A percentile compares a stretch with the other conserved stretches of the same genome.
Conservation (phyloP, 2,329 filamentous ascomycete genomes). For the Talaromyces sp. region DNA sequence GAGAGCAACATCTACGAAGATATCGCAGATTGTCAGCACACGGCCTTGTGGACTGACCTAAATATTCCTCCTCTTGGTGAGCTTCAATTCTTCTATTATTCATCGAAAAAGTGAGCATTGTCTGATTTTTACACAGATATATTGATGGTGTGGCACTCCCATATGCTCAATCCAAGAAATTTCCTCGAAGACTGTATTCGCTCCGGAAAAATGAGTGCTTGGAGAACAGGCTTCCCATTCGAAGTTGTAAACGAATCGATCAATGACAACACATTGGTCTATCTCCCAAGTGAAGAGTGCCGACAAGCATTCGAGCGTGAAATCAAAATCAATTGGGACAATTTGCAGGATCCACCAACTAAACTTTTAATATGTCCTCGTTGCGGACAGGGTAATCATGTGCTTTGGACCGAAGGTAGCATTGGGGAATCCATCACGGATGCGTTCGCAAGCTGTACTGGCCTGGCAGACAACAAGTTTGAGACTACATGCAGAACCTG, state of each 20-base stretch:
- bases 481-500: slow-evolving; percentile 55
- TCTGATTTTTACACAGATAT: slow-evolving; percentile 19
- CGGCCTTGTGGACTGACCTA: slow-evolving; percentile 14
- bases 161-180: slow-evolving; percentile 25
- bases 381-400: slow-evolving; percentile 47
- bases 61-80: slow-evolving; percentile 26
- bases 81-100: not conserved
- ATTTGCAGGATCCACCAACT: slow-evolving; percentile 51
- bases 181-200: slow-evolving; percentile 28
- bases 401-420: slow-evolving; percentile 61
- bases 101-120: not conserved
- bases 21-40: slow-evolving; percentile 11
- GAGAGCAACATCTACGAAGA: slow-evolving; percentile 12
- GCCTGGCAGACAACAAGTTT: slow-evolving; percentile 51
- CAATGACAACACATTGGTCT: slow-evolving; percentile 21
- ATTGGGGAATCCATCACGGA: slow-evolving; percentile 16
- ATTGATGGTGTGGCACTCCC: slow-evolving; percentile 29
- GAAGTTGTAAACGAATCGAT: slow-evolving; percentile 20
- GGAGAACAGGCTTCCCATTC: slow-evolving; percentile 26
- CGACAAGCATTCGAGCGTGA: slow-evolving; percentile 21
- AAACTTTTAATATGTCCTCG: slow-evolving; percentile 59
- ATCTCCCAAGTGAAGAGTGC: slow-evolving; percentile 12
- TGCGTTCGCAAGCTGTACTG: slow-evolving; percentile 25
- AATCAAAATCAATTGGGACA: slow-evolving; percentile 58
- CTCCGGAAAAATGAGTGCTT: slow-evolving; percentile 25